Evolutionary conservation across 2,329 filamentous ascomycete species (phyloP).

Genomic region (Cordyceps fumosorosea): DNA sequence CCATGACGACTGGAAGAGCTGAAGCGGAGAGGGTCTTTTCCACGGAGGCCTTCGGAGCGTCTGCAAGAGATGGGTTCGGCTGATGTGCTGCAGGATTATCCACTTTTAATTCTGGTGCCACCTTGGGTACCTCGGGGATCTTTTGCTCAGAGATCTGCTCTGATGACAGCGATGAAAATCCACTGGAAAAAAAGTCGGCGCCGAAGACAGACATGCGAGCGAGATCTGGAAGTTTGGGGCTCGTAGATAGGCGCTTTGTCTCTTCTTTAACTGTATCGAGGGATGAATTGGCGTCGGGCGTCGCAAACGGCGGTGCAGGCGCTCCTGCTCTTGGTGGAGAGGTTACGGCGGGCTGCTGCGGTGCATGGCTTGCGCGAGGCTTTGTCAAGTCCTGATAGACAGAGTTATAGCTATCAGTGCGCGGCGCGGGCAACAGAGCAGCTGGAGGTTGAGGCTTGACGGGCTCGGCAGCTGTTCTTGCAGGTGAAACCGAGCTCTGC

Average conservation of each 20-base stretch:
- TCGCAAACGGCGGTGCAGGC: background rate
- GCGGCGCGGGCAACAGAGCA: conserved; percentile 22
- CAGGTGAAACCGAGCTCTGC: conserved; percentile 18
- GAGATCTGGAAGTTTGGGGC: conserved; percentile 52
- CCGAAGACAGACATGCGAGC: conserved; percentile 55
- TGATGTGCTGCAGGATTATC: background rate
- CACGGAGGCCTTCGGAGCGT: background rate
- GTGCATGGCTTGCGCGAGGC: background rate
- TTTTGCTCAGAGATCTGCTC: conserved; percentile 7
- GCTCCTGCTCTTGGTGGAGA: background rate
- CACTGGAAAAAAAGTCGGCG: conserved; percentile 44
- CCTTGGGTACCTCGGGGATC: conserved; percentile 9
- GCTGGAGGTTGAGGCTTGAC: background rate
- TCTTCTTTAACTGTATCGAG: conserved; percentile 17
- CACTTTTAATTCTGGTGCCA: conserved; percentile 9
- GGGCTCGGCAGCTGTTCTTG: conserved; percentile 17
- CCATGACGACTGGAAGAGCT: background rate
- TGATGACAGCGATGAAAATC: conserved; percentile 14
- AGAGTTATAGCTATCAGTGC: conserved; percentile 9
- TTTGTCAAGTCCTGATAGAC: conserved; percentile 5
- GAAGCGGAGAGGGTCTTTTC: background rate
- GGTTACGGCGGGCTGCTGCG: background rate
- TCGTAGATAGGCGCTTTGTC: conserved; percentile 37
- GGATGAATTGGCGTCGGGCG: background rate
- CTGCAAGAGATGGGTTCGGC: background rate